phyloP scores from a whole-genome alignment of 164 flowering plant species.

The Litsea cubeba region DNA sequence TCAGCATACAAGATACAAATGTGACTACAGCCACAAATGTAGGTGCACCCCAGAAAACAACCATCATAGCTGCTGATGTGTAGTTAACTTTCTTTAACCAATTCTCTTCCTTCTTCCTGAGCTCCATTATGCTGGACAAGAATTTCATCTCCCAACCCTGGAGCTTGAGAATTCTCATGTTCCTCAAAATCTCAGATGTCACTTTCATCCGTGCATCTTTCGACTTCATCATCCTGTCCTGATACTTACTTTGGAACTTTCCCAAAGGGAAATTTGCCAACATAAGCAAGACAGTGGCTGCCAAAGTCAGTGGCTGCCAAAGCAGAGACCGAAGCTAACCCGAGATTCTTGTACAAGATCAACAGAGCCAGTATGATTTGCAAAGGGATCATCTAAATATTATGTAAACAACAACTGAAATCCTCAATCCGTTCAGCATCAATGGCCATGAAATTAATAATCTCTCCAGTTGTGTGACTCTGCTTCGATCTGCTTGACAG shows the following conservation, averaged over 20 bases:
- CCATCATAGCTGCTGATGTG: slow-evolving; percentile 35
- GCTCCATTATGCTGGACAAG: slow-evolving; percentile 45
- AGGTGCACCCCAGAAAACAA: slow-evolving; percentile 62
- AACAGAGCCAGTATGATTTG: slow-evolving; percentile 51
- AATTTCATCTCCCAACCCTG: slow-evolving; percentile 82
- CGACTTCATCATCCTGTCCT: slow-evolving; percentile 52
- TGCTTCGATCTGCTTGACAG: slow-evolving; percentile 60
- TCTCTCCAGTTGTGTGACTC: slow-evolving; percentile 58
- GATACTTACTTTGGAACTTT: slow-evolving; percentile 39
- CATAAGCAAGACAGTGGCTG: slow-evolving; percentile 51
- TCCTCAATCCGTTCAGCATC: slow-evolving; percentile 65
- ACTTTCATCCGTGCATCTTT: slow-evolving; percentile 72
- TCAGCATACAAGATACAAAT: slow-evolving; percentile 47
- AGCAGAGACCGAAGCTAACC: slow-evolving; percentile 53
- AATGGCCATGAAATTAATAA: slow-evolving; percentile 67
- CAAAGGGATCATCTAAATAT: slow-evolving; percentile 56
- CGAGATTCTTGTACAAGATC: slow-evolving; percentile 60
- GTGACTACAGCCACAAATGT: slow-evolving; percentile 58
- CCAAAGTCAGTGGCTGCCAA: slow-evolving; percentile 46
- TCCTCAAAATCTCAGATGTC: slow-evolving; percentile 67
- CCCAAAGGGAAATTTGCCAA: slow-evolving; percentile 54
- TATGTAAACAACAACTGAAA: slow-evolving; percentile 58
- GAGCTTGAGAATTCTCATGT: slow-evolving; percentile 79
- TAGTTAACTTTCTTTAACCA: slow-evolving; percentile 55
- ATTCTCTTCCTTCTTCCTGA: slow-evolving; percentile 42